These are phyloP conservation scores for Naegleria gruberi DNA, from an alignment of 208 protist genomes.

Conservation along the genomic window DNA sequence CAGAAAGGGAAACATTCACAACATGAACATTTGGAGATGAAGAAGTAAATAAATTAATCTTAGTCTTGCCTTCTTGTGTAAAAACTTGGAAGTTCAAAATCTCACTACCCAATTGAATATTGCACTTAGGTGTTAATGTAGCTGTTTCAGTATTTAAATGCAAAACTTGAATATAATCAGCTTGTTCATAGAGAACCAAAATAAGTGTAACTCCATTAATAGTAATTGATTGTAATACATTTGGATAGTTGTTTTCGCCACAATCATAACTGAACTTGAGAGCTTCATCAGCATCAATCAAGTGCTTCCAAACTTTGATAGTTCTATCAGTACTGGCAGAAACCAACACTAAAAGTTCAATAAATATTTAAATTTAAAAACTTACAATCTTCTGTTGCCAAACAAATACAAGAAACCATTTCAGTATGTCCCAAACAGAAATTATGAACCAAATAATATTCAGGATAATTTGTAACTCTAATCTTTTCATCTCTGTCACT, in stretches of 20 bases:
- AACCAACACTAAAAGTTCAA: background rate
- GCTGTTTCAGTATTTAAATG: background rate
- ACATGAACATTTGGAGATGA: background rate
- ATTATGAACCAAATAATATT: background rate
- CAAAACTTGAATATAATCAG: background rate
- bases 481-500: conserved; percentile 21
- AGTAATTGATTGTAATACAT: background rate
- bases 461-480: background rate
- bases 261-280: background rate
- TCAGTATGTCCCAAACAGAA: background rate
- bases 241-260: background rate
- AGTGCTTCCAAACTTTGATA: background rate
- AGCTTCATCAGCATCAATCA: background rate
- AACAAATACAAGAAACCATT: background rate
- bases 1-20: background rate
- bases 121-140: background rate
- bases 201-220: background rate
- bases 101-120: background rate
- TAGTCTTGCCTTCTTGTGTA: background rate
- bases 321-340: background rate
- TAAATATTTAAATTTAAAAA: background rate
- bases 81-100: background rate
- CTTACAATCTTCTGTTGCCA: background rate
- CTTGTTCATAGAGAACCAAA: background rate
- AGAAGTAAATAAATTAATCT: background rate